Conservation (phyloP, 768 basidiomycete species). For the Hortiboletus campestris region DNA sequence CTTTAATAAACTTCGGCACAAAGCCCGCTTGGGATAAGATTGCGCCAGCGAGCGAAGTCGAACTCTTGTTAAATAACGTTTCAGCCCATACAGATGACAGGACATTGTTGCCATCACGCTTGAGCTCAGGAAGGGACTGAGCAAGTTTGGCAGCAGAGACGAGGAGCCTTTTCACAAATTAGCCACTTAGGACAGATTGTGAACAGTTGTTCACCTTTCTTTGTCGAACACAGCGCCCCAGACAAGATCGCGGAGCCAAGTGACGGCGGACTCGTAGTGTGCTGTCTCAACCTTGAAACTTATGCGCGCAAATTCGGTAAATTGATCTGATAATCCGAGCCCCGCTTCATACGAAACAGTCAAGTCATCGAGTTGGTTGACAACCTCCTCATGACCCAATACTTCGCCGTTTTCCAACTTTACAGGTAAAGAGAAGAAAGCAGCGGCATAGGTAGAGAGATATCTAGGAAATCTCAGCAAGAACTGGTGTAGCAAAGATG, state of each 20-base stretch:
- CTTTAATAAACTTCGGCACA: slow-evolving; percentile 68
- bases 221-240: slow-evolving; percentile 74
- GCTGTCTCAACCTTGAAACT: slow-evolving; percentile 81
- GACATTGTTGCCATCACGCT: slow-evolving; percentile 84
- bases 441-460: slow-evolving; percentile 70
- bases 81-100: slow-evolving; percentile 68
- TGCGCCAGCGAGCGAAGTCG: slow-evolving; percentile 64
- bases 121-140: slow-evolving; percentile 87
- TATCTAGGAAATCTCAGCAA: slow-evolving; percentile 46
- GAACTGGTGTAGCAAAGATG: slow-evolving; percentile 24
- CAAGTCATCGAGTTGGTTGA: slow-evolving; percentile 85
- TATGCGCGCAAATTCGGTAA: slow-evolving; percentile 72
- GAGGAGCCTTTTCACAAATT: slow-evolving; percentile 54
- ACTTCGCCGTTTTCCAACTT: slow-evolving; percentile 63
- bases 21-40: slow-evolving; percentile 78
- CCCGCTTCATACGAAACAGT: slow-evolving; percentile 83
- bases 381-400: slow-evolving; percentile 84
- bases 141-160: slow-evolving; percentile 85
- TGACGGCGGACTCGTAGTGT: slow-evolving; percentile 76
- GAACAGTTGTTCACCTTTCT: slow-evolving; percentile 54
- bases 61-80: slow-evolving; percentile 64
- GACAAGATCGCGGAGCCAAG: slow-evolving; percentile 83
- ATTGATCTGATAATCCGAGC: slow-evolving; percentile 62
- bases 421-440: slow-evolving; percentile 90
- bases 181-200: not conserved